phyloP scores from a whole-genome alignment of 306 rosid species.

The Medicago lupulina region DNA sequence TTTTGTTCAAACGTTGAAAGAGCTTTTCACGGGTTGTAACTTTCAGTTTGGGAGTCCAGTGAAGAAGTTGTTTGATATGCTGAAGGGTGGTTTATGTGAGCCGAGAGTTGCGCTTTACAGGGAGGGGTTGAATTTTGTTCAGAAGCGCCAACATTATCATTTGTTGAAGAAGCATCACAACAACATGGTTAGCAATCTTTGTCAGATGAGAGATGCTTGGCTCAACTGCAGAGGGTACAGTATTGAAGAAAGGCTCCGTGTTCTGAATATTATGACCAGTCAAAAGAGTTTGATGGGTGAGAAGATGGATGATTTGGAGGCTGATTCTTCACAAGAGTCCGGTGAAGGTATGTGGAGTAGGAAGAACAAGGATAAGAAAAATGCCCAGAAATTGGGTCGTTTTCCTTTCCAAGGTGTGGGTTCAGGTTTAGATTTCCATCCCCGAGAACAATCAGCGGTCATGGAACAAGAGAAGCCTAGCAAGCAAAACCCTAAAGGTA shows the following conservation, averaged over 20 bases:
- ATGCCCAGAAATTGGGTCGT: constrained; percentile 51
- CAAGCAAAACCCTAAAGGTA: constrained; percentile 78
- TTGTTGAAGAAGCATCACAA: constrained; percentile 89
- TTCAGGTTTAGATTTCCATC: constrained; percentile 55
- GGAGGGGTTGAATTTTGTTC: constrained; percentile 80
- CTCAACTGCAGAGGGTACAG: constrained; percentile 86
- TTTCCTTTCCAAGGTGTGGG: constrained; percentile 59
- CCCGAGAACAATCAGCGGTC: constrained; percentile 47
- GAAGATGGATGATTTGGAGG: constrained; percentile 72
- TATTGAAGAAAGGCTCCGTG: constrained; percentile 93
- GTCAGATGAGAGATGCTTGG: constrained; percentile 98
- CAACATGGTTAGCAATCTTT: constrained; percentile 82
- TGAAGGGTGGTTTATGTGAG: constrained; percentile 96
- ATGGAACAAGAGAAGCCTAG: constrained; percentile 62
- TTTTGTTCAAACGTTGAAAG: constrained; percentile 68
- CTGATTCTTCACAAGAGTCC: constrained; percentile 77
- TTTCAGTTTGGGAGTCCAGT: constrained; percentile 92
- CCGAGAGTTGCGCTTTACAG: constrained; percentile 97
- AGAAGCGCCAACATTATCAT: constrained; percentile 88
- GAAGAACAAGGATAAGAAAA: constrained; percentile 68
- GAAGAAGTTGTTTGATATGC: constrained; percentile 76
- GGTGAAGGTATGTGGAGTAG: constrained; percentile 65
- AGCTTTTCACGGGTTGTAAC: constrained; percentile 78
- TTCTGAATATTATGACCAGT: constrained; percentile 80
- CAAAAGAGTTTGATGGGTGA: constrained; percentile 91